Evolutionary conservation across 352 stramenopile genomes (phyloP), one percentile per base, ranked within the genome.

Genomic region (Globisporangium okanoganense): DNA sequence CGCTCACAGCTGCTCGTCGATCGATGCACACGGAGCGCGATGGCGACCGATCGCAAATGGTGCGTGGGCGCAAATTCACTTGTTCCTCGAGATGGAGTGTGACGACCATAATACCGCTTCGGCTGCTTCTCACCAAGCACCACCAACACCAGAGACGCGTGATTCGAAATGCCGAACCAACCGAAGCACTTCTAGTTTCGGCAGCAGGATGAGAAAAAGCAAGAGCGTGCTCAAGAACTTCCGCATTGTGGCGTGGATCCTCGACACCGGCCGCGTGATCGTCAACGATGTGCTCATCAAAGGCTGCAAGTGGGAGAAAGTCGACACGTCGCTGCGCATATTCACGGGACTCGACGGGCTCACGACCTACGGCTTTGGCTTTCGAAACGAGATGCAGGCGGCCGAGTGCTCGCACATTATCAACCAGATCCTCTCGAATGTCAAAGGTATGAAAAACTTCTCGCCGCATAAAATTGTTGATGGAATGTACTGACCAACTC

Each of bases 181-280:
- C 18, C 31, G 29, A 53, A 52, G 18, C 73, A 25, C 51, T 47
- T 36, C 54, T 2, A 18, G 14, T 18, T 52, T 40, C 12, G 51
- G 36, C 9, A 18, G 6, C 10, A 29, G 24, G 27, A 53, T 22
- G n/a, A 48, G 8, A 6, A 55, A 55, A 20, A 25, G 13, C 36
- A 52, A 62, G 31, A 61, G 25, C 18, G 63, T 71, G 14, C 60
- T 76, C 54, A 61, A 70, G 45, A 70, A 70, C 47, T 82, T 87
- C 43, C 75, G 79, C 5, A 62, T 88, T 20, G 73, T 88, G 1
- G 76, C 69, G 25, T 88, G 79, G 79, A 61, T 87, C 13, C 58
- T 85, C 25, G 76, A 88, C 53, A 81, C 75, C 9, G 79, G 75
- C 14, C 65, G 68, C 55, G 73, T 88, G 22, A 70, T 88, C 18